Base-by-base conservation (phyloP, 179 eudicot species). In the Nepenthes alata region DNA sequence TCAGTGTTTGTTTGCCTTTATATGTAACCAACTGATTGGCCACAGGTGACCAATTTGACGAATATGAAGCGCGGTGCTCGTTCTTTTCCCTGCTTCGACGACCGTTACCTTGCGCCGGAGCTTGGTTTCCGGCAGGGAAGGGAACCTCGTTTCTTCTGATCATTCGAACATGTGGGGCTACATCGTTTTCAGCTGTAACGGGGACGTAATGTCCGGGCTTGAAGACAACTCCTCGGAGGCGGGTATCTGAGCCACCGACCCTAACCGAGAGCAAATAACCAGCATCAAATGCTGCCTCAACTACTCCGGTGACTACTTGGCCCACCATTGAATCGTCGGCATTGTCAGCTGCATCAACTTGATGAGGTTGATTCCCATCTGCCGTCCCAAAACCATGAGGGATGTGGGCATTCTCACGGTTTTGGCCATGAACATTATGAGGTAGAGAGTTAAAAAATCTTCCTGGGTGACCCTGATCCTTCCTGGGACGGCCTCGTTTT, bases 401-500 rank as follows among this genome's bases (percentile, higher is more conserved):
- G 11, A 63, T 47, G 39, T 66, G 71, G 13, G 75, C 71, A 54
- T 50, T 50, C 50, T 39, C 44, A 50, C 53, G 12, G 11, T 47
- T 11, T 47, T 66, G 54, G 55, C 44, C 75, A 15, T 67, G 64
- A 51, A 16, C 61, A 35, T 53, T 63, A 41, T 45, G 76, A 58
- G 39, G 68, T 13, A 64, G 68, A 25, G 57, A 62, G 44, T 55
- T 65, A 25, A 25, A 25, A 25, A 0, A 25, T 25, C 25, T 25
- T 39, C 54, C 55, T 45, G 58, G 68, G 52, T 70, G 78, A 64
- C 72, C 77, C n/a, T 60, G 74, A 70, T 86, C 89, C 78, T 86
- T 93, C 41, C 88, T 84, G 7, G 97, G 97, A 57, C 97, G 94
- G 47, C 98, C 98, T 35, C 98, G 81, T 73, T 79, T 83, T 63